Evolutionary conservation across 352 stramenopile species (phyloP).

Genomic region (Bremia lactucae): DNA sequence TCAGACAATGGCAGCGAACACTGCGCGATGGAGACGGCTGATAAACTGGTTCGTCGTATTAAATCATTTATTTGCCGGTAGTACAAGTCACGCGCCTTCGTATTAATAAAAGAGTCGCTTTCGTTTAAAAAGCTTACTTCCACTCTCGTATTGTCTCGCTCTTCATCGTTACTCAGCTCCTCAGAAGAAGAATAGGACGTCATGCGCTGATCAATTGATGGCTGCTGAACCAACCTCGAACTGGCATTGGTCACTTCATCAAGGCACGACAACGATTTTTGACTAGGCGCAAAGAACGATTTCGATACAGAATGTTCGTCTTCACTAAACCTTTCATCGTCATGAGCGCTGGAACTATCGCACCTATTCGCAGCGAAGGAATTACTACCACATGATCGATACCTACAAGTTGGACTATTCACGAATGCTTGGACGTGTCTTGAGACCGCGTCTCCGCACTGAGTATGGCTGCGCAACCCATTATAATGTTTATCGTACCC

Average conservation of each 20-base stretch:
- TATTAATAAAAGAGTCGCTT: constrained; percentile 1
- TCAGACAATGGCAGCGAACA: constrained; percentile 55
- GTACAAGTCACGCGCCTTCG: constrained; percentile 8
- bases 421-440: no score
- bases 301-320: constrained; percentile 5
- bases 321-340: constrained; percentile 2
- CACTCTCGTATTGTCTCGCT: neutral
- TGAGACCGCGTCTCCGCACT: no score
- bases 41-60: constrained; percentile 17
- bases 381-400: neutral
- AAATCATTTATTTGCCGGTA: constrained; percentile 19
- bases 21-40: constrained; percentile 25
- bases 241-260: constrained; percentile 11
- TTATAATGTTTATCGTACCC: no score
- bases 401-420: no score
- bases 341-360: neutral
- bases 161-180: constrained; percentile 3
- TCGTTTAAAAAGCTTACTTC: no score
- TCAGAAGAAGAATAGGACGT: constrained; percentile 19
- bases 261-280: constrained; percentile 12
- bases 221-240: constrained; percentile 8
- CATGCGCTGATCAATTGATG: constrained; percentile 16
- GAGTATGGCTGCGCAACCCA: no score
- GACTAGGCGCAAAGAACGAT: constrained; percentile 14
- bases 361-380: constrained; percentile 1